Evolutionary conservation across 1,284 basidiomycete species (phyloP).

Genomic region (Phylloboletellus chloephorus): DNA sequence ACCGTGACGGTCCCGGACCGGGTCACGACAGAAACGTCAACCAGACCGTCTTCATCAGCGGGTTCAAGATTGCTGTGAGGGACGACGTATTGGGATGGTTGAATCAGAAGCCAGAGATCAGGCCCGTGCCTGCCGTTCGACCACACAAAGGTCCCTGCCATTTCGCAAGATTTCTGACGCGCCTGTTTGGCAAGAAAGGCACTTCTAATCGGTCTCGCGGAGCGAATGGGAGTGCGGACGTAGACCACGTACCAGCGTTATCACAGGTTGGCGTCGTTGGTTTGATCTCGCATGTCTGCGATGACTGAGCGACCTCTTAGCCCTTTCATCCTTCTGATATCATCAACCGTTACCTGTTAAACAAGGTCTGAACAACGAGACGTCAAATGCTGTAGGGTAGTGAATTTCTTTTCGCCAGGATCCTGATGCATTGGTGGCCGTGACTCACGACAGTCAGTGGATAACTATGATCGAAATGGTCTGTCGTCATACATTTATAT

Average conservation of each 20-base stretch:
- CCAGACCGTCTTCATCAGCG: constrained; percentile 11
- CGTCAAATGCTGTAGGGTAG: background rate
- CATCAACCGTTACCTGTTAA: constrained; percentile 6
- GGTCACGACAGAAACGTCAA: background rate
- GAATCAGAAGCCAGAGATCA: background rate
- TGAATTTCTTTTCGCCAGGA: background rate
- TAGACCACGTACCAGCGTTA: background rate
- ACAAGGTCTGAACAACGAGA: constrained; percentile 3
- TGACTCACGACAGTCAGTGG: constrained; percentile 10
- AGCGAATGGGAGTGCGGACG: background rate
- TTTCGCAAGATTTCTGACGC: background rate
- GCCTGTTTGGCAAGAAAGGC: background rate
- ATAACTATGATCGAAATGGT: constrained; percentile 1
- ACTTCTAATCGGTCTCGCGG: background rate
- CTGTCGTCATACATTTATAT: background rate
- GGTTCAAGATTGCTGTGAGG: constrained; percentile 11
- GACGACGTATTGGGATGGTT: constrained; percentile 1
- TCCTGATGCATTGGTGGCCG: background rate
- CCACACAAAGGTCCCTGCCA: background rate
- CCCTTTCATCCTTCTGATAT: constrained; percentile 11
- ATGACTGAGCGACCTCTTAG: background rate
- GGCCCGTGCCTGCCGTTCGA: background rate
- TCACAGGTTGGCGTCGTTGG: background rate
- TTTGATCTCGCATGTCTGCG: too few relatives aligned
- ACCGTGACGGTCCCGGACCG: background rate